Percentiles rank a stretch among this genome's conserved stretches.
Evolutionary conservation across 2,329 filamentous ascomycete species (phyloP).

Genomic region (Hypoxylon sp.): DNA sequence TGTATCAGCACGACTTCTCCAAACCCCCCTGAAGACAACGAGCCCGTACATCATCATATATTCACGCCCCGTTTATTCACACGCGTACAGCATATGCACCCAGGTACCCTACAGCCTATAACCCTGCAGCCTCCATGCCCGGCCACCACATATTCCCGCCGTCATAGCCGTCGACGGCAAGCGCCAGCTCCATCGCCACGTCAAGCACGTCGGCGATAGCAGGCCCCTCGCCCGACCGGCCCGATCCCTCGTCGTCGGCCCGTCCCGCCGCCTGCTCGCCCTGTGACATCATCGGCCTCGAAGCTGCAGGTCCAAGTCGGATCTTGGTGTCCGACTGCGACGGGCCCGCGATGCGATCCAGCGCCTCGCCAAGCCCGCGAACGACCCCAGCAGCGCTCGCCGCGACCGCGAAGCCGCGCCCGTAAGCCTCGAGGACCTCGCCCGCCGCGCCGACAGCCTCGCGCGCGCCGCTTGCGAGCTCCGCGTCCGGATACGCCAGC

Average conservation of each 20-base stretch:
- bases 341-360: constrained; percentile 13
- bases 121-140: constrained; percentile 2
- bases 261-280: neutral
- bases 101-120: neutral
- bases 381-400: constrained; percentile 19
- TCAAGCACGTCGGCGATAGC: constrained; percentile 14
- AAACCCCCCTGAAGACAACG: too few relatives aligned
- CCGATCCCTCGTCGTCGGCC: neutral
- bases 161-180: constrained; percentile 22
- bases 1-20: too few relatives aligned
- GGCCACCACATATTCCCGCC: constrained; percentile 19
- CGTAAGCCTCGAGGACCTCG: constrained; percentile 15
- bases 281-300: neutral
- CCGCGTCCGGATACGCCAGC: constrained; percentile 13
- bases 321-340: neutral
- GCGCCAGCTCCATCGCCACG: constrained; percentile 22
- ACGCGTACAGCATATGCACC: too few relatives aligned
- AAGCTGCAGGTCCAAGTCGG: neutral
- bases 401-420: constrained; percentile 19
- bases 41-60: too few relatives aligned
- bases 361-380: constrained; percentile 7
- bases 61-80: too few relatives aligned
- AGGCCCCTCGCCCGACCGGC: constrained; percentile 15
- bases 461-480: constrained; percentile 3
- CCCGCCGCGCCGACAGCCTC: constrained; percentile 12